Evolutionary conservation across 1,284 basidiomycete species (phyloP).

Genomic region (Marasmius oreades): DNA sequence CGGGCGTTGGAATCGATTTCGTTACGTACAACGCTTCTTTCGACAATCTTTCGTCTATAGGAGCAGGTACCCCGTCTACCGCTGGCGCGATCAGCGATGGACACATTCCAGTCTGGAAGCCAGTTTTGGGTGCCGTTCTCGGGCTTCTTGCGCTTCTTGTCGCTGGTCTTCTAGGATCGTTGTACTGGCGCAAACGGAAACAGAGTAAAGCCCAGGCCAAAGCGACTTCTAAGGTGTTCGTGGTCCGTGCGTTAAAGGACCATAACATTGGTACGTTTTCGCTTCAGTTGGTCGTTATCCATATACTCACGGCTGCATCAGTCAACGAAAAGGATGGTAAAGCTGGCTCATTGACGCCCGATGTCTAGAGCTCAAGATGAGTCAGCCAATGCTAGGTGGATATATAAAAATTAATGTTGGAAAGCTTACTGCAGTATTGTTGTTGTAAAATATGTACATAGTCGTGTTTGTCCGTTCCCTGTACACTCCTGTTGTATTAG

Average conservation of each 20-base stretch:
- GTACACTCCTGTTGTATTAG: not conserved
- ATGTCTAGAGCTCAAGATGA: not conserved
- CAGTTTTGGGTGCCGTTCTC: not conserved
- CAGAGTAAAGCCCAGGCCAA: not conserved
- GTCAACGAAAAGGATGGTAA: not conserved
- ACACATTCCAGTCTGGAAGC: not conserved
- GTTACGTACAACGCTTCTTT: slow-evolving; percentile 33
- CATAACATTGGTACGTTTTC: not conserved
- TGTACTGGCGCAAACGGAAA: not conserved
- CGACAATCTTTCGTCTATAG: slow-evolving; percentile 17
- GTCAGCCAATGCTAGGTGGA: not conserved
- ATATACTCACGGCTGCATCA: not conserved
- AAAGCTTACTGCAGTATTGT: not conserved
- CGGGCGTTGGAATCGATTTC: slow-evolving; percentile 30
- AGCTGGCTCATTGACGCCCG: not conserved
- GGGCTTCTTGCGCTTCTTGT: not conserved
- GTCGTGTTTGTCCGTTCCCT: not conserved
- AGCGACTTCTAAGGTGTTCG: not conserved
- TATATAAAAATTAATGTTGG: no score
- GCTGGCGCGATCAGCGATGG: not conserved
- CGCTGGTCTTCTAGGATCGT: not conserved
- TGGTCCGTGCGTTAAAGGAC: not conserved
- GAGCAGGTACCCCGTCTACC: not conserved
- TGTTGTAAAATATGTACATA: not conserved
- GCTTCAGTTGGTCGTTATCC: not conserved